Base-by-base conservation (phyloP, 495 filamentous ascomycete genomes). In the Talaromyces nanjingensis region DNA sequence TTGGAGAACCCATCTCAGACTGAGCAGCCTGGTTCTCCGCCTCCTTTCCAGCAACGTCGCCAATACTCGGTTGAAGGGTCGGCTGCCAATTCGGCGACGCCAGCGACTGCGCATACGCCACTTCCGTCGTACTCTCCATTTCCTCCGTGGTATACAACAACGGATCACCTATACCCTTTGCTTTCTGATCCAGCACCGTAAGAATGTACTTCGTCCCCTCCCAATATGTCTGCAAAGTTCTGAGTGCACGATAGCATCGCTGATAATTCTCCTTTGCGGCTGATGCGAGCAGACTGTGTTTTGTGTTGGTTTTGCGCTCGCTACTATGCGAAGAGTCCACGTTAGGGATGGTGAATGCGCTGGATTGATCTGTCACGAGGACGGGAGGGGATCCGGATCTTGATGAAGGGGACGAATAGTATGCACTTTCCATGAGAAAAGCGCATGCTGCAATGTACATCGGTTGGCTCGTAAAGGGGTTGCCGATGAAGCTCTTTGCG, bases 401-500 rank as follows among this genome's bases (percentile, higher is more conserved):
- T 1, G 76, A 78, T 2, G 76, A 72, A n/a, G 76, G 73, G 3
- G 68, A 76, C 0, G 76, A 69, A 62, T 80, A 80, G 47, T 79
- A 77, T n/a, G 76, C 85, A 16, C 88, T 89, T 68, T 96, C 91
- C 80, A 91, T 88, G 16, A 96, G 75, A 66, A 96, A 96, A 5
- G 90, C 90, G 69, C 90, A 93, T 6, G 89, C 91, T 3, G 90
- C 91, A 67, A 96, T 92, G 69, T 93, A 96, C 69, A 96, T 92
- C 11, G 91, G 91, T 73, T 96, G 91, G 31, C 88, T 91, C 2
- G 89, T 96, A 63, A 96, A 96, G 1, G 91, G 91, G 63, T 93
- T 93, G 9, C 89, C 89, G 58, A 90, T 88, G 64, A 91, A 88
- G 65, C 90, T 90, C 73, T 87, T 88, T 2, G 87, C 86, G 72